Evolutionary conservation across 257 asterid genomes (phyloP), one percentile per base, ranked within the genome.

Genomic region (Solanum pinnatisectum): DNA sequence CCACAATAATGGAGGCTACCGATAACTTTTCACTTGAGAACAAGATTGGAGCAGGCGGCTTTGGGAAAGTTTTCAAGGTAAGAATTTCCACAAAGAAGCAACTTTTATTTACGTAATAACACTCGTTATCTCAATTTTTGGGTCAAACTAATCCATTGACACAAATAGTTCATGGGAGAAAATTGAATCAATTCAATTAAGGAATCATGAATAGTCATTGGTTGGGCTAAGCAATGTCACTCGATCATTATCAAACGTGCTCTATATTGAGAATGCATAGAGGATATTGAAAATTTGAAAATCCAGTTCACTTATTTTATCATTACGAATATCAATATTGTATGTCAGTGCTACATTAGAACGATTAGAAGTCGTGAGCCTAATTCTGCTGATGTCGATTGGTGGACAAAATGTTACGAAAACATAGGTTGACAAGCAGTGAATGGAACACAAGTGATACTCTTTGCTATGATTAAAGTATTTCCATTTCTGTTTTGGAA

Each of bases 61-160:
- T 72, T 73, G 92, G 92, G 72, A 72, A 90, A 70, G 91, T 90
- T 79, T 90, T 87, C 84, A 90, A 90, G 91, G 92, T 90, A 87
- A 85, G 67, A 0, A 7, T 74, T 52, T 22, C 18, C 39, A 3
- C 60, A 15, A 39, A 8, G 65, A 52, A 59, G 20, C 6, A 15
- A 39, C 12, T 65, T 65, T 33, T 35, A 6, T 56, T 25, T 7
- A 84, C 1, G 59, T 63, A 83, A 20, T 81, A 60, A 68, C 74
- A 27, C 74, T 6, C 22, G 10, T 27, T 27, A 1, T 68, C 74
- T 68, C 74, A 27, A 12, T 32, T 27, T 68, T 68, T 68, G 74
- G 36, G 18, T 68, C 36, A 10, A 68, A 68, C 74, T 67, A 27
- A 25, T 13, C 74, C 36, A 27, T 68, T 6, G 74, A 6, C 74